Evolutionary conservation across 148 eudicot species (phyloP).

Genomic region (Fagopyrum esculentum): DNA sequence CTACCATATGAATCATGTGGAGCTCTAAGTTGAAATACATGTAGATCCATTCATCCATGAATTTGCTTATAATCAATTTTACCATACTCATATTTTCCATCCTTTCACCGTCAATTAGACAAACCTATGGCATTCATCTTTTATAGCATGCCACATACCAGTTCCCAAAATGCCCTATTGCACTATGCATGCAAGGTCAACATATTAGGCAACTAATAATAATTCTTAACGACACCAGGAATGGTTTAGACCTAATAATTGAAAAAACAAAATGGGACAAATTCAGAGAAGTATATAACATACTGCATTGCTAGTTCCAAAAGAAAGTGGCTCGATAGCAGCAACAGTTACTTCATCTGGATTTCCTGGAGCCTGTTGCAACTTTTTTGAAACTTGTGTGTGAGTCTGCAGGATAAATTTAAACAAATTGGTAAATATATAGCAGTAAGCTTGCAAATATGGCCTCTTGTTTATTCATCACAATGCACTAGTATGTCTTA

Average conservation of each 20-base stretch:
- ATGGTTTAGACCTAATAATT: background rate
- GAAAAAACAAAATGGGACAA: background rate
- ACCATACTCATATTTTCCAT: background rate
- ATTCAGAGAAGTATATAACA: conserved; percentile 17
- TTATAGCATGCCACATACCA: background rate
- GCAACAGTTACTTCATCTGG: conserved; percentile 38
- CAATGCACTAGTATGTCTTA: background rate
- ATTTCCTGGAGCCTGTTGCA: conserved; percentile 21
- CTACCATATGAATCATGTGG: background rate
- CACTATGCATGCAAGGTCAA: background rate
- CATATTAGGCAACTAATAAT: background rate
- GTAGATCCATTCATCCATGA: background rate
- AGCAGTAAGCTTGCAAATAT: background rate
- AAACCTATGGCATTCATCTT: background rate
- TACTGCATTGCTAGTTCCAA: conserved; percentile 78
- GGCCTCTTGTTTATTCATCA: background rate
- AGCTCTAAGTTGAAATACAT: background rate
- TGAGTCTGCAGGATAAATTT: conserved; percentile 57
- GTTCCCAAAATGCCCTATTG: background rate
- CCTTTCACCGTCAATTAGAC: background rate
- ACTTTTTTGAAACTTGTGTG: conserved; percentile 52
- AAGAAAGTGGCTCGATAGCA: conserved; percentile 66
- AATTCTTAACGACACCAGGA: background rate
- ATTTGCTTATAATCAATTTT: background rate
- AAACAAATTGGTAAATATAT: background rate